A percentile compares a stretch with the other conserved stretches of the same genome.
These are phyloP conservation scores for Cucumis cinereus DNA, from an alignment of 306 rosid genomes.

Conservation along the genomic window DNA sequence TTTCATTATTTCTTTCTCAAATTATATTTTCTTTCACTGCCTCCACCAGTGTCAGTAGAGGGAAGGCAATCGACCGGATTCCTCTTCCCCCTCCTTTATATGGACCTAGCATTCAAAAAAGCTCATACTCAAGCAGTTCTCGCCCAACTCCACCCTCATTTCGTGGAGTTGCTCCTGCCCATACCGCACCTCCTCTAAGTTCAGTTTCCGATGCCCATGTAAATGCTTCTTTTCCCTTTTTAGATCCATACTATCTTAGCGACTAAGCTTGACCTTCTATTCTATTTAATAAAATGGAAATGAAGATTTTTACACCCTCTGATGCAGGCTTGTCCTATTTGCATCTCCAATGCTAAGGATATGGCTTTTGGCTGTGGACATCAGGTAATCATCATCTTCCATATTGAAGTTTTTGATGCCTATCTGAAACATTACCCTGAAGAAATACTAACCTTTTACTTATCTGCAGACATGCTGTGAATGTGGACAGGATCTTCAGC, in stretches of 20 bases:
- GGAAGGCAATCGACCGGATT: slow-evolving; percentile 55
- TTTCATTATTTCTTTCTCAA: slow-evolving; percentile 5
- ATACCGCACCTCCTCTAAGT: slow-evolving; percentile 23
- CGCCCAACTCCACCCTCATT: slow-evolving; percentile 46
- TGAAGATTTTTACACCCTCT: not conserved
- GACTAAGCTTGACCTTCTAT: not conserved
- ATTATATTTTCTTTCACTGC: slow-evolving; percentile 1
- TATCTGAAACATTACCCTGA: not conserved
- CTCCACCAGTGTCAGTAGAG: slow-evolving; percentile 37
- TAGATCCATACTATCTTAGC: not conserved
- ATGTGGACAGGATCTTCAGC: slow-evolving; percentile 63
- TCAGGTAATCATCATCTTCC: slow-evolving; percentile 38
- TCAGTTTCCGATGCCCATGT: slow-evolving; percentile 62
- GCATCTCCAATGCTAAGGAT: slow-evolving; percentile 47
- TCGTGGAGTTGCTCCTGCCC: slow-evolving; percentile 14
- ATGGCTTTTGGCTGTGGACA: slow-evolving; percentile 98
- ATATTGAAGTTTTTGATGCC: not conserved
- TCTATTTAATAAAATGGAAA: not conserved
- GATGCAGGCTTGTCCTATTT: slow-evolving; percentile 69
- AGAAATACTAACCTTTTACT: not conserved
- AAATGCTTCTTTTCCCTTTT: slow-evolving; percentile 13
- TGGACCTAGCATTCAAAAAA: slow-evolving; percentile 38
- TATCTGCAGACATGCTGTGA: slow-evolving; percentile 74
- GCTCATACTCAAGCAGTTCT: slow-evolving; percentile 33
- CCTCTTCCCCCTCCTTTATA: slow-evolving; percentile 84